phyloP scores from a whole-genome alignment of 2,329 filamentous ascomycete genomes.

The Teratosphaeria gauchensis region DNA sequence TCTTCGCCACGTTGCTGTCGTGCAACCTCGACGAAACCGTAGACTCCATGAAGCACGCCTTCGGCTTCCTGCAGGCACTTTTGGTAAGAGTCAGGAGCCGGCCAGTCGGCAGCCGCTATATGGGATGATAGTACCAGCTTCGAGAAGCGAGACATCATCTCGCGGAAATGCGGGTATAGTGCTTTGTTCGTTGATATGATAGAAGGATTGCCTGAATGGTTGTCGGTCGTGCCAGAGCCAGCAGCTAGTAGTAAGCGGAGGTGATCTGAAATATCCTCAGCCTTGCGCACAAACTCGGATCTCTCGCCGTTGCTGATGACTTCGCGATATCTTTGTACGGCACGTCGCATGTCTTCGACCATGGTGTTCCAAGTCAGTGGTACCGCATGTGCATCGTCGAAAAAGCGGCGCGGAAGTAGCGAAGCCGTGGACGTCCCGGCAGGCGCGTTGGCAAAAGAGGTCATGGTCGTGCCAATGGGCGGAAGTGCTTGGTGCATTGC shows the following conservation, averaged over 20 bases:
- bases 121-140: slow-evolving; percentile 96
- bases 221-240: slow-evolving; percentile 93
- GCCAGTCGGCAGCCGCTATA: slow-evolving; percentile 93
- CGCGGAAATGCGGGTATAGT: slow-evolving; percentile 90
- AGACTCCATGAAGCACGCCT: slow-evolving; percentile 85
- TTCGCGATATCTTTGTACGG: slow-evolving; percentile 81
- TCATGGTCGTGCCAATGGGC: slow-evolving; percentile 42
- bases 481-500: slow-evolving; percentile 35
- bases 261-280: slow-evolving; percentile 98
- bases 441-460: slow-evolving; percentile 46
- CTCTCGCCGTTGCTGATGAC: slow-evolving; percentile 75
- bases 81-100: slow-evolving; percentile 81
- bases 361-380: slow-evolving; percentile 82
- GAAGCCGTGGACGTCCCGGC: slow-evolving; percentile 24
- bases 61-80: slow-evolving; percentile 98
- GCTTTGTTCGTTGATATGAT: slow-evolving; percentile 98
- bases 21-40: slow-evolving; percentile 92
- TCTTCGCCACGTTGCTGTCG: slow-evolving; percentile 87
- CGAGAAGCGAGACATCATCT: slow-evolving; percentile 99
- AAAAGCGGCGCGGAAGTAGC: slow-evolving; percentile 68
- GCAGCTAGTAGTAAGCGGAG: slow-evolving; percentile 86
- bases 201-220: slow-evolving; percentile 97
- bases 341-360: slow-evolving; percentile 83
- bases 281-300: slow-evolving; percentile 82
- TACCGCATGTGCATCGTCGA: slow-evolving; percentile 74